Conservation (phyloP, 2,329 filamentous ascomycete species). For the Canariomyces notabilis region DNA sequence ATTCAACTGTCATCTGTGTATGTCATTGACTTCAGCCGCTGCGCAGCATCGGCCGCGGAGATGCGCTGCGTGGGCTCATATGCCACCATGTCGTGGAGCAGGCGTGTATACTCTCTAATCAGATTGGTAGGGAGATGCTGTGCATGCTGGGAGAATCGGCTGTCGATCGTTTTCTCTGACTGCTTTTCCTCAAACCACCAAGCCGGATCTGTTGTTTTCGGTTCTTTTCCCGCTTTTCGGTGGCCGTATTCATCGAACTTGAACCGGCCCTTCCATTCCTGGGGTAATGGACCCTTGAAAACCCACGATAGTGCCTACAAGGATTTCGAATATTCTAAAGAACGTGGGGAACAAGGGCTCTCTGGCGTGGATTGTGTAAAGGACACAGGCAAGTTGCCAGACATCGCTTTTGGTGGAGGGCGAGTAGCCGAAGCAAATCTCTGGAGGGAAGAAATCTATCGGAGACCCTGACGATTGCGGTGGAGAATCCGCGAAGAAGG, state of each 20-base stretch:
- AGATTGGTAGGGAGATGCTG: background rate
- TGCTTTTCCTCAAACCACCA: background rate
- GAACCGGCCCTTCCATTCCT: slow-evolving; percentile 1
- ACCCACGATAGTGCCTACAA: background rate
- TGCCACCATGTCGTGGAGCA: slow-evolving; percentile 3
- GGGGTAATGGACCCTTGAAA: slow-evolving; percentile 2
- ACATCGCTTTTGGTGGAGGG: background rate
- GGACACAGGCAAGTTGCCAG: slow-evolving; percentile 5
- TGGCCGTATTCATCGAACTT: background rate
- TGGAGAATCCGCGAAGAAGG: background rate
- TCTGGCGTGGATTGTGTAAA: too few relatives aligned
- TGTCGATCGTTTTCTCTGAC: too few relatives aligned
- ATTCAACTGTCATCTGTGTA: too few relatives aligned
- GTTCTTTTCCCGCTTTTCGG: background rate
- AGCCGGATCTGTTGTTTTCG: background rate
- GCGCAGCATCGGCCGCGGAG: background rate
- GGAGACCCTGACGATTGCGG: background rate
- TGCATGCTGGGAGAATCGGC: background rate
- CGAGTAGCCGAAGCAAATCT: background rate
- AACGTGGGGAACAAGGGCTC: background rate
- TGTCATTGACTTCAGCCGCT: slow-evolving; percentile 1
- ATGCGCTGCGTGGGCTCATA: slow-evolving; percentile 6
- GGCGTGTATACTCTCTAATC: background rate
- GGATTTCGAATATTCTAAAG: background rate
- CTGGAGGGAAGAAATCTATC: background rate